Evolutionary conservation across 495 filamentous ascomycete genomes (phyloP).

Genomic region (Tuber borchii): DNA sequence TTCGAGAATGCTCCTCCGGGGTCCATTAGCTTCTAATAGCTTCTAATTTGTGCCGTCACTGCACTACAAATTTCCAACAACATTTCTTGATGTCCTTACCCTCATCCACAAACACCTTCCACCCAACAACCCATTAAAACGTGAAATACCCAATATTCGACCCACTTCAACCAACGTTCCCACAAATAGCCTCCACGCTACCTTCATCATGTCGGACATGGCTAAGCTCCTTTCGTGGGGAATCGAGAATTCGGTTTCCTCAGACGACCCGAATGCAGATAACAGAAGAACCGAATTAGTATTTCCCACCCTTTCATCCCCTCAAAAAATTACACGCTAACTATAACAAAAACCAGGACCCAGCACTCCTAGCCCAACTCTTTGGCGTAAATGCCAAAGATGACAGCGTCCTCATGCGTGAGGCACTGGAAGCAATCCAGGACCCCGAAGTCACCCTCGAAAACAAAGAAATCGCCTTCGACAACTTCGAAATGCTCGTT

Average conservation of each 20-base stretch:
- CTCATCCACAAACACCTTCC: slow-evolving; percentile 4
- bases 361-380: slow-evolving; percentile 55
- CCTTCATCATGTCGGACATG: slow-evolving; percentile 45
- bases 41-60: slow-evolving; percentile 7
- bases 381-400: slow-evolving; percentile 64
- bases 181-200: slow-evolving; percentile 17
- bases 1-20: background rate
- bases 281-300: slow-evolving; percentile 35
- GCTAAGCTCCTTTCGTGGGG: slow-evolving; percentile 89
- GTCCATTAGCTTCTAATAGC: slow-evolving; percentile 10
- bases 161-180: background rate
- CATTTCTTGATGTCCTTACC: background rate
- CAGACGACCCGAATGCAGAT: slow-evolving; percentile 40
- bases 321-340: slow-evolving; percentile 23
- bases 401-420: slow-evolving; percentile 84
- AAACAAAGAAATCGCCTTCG: slow-evolving; percentile 79
- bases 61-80: background rate
- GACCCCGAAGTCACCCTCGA: slow-evolving; percentile 59
- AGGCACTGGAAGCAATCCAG: slow-evolving; percentile 66
- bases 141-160: background rate
- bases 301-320: slow-evolving; percentile 45
- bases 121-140: background rate
- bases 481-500: slow-evolving; percentile 91
- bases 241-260: slow-evolving; percentile 65
- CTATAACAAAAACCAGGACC: slow-evolving; percentile 28